Base-by-base conservation (phyloP, 139 green algal genomes). In the Coelastrella sp. region DNA sequence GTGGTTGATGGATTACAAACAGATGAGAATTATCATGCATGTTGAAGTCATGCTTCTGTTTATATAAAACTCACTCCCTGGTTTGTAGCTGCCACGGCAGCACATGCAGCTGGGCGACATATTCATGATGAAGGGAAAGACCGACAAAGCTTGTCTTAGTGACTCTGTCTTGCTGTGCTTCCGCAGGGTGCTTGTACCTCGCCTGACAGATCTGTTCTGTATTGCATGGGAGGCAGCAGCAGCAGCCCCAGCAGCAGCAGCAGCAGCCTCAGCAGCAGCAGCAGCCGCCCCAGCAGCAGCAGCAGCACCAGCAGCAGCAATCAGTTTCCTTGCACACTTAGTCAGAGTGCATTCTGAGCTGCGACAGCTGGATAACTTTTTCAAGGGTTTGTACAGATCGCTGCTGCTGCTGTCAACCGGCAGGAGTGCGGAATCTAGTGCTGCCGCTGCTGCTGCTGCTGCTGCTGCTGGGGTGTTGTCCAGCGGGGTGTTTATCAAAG, bases 111-210 rank as follows among this genome's bases (percentile, higher is more conserved):
- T n/a, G n/a, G n/a, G n/a, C n/a, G n/a, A n/a, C n/a, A n/a, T n/a
- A n/a, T n/a, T n/a, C n/a, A n/a, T n/a, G n/a, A n/a, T n/a, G n/a
- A n/a, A n/a, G n/a, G n/a, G n/a, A n/a, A n/a, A n/a, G n/a, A n/a
- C n/a, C n/a, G n/a, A n/a, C n/a, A n/a, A n/a, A n/a, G n/a, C n/a
- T n/a, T n/a, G n/a, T n/a, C n/a, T n/a, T n/a, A n/a, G n/a, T n/a
- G n/a, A n/a, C n/a, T n/a, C n/a, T n/a, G n/a, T n/a, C n/a, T n/a
- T n/a, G n/a, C 20, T 85, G 0, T 19, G 56, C 5, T 73, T 32
- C 68, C 11, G n/a, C 82, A 87, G 83, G 68, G 83, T 88, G 68
- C 54, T 88, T 66, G 68, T 88, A n/a, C 66, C 83, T 13, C 68
- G n/a, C 4, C 19, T 88, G 66, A 58, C 66, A 0, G 7, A 71